Base-by-base conservation (phyloP, 2,329 filamentous ascomycete genomes). In the Phyllosticta citribraziliensis region DNA sequence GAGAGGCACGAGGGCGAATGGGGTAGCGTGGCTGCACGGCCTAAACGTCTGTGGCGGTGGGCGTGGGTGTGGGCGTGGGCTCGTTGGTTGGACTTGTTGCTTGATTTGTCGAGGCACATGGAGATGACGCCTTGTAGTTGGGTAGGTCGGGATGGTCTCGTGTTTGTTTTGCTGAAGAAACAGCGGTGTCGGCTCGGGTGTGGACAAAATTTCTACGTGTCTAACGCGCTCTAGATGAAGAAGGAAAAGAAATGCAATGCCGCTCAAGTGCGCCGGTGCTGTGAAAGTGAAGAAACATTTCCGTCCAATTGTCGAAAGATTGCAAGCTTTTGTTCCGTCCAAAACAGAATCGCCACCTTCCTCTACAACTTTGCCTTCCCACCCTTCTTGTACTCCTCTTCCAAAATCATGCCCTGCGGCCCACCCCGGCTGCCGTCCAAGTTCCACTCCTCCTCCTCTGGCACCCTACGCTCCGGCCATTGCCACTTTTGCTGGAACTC, bases 401-500 rank as follows among this genome's bases (percentile, higher is more conserved):
- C 79, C 57, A 75, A 61, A 19, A 74, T 66, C 71, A 75, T 65
- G 1, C 73, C 73, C 57, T 68, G 64, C 53, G 74, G 65, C 8
- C 75, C 75, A 40, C 71, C 73, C 5, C 74, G 63, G 58, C 70
- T 73, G 62, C 73, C 74, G 66, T 75, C 74, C 5, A 72, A 72
- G 14, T 62, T 65, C 73, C 73, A 75, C 63, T 62, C 22, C 20
- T 69, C 22, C 20, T 69, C 70, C 65, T 76, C 67, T 2, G 72
- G 57, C 65, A 68, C 53, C 64, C 67, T 56, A 52, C 73, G 76
- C 64, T 66, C 64, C 9, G 77, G 77, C 67, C 82, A 81, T 59
- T 78, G 77, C 79, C 85, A 91, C 79, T 87, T 89, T 30, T 79
- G 78, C 47, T 75, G 75, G 66, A 91, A 82, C 58, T 81, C 58